Evolutionary conservation across 1,139 yeast species (phyloP), one percentile per base, ranked within the genome.

Genomic region (Starmera stellimalicola): DNA sequence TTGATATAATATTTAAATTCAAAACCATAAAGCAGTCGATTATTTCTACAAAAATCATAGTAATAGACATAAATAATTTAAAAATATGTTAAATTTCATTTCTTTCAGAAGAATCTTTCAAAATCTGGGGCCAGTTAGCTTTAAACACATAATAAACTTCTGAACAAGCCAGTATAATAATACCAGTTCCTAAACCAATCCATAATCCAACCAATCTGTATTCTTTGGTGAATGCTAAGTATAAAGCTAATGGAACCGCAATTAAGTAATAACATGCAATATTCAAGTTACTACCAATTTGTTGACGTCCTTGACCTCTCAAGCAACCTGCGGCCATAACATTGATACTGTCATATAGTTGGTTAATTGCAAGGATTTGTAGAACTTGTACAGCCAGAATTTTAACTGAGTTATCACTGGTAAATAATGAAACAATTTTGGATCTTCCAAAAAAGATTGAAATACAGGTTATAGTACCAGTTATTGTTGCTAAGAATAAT

Each of bases 291-390:
- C 82, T 81, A 3, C 83, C 84, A 40, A 77, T 71, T 38, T 65
- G 65, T 49, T 77, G 84, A 45, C 82, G 57, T 5, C 83, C 84
- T 53, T 77, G 84, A 8, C 79, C 83, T 44, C 84, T 61, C 36
- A 77, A 58, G 18, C 76, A 57, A 3, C 83, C 84, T 5, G 72
- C 74, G 2, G 77, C 64, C 70, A 30, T 77, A 43, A 80, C 73
- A 16, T 74, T 56, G 29, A 76, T 44, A 9, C 52, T 37, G 47
- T 77, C 84, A 41, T 66, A 68, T 24, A 76, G 52, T 52, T 77
- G 84, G 48, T 75, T 75, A 5, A 74, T 39, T 2, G 82, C 71
- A 6, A 75, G 75, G 30, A 75, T 58, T 16, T 66, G 59, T 29
- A 76, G 55, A 4, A 72, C 77, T 30, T 55, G 52, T 2, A 69